Evolutionary conservation across 371 early-diverging fungal genomes (phyloP), one percentile per base, ranked within the genome.

Genomic region (Funneliformis caledonium): DNA sequence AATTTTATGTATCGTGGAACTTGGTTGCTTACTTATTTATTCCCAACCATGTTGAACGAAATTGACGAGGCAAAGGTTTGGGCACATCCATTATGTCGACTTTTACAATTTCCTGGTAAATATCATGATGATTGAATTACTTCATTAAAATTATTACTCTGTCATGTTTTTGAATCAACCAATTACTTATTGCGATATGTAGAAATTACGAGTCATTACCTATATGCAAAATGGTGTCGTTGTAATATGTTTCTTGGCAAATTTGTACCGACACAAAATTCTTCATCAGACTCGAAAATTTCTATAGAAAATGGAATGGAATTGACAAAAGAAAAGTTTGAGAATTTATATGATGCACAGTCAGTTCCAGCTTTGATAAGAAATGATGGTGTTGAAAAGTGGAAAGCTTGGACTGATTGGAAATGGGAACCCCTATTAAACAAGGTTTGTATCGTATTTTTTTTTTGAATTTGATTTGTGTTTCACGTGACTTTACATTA

Each of bases 391-490:
- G 85, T 85, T 16, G 85, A 85, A 59, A 60, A 80, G 0, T 85
- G 85, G 85, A 80, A 83, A 7, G 84, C 85, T 3, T 85, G 85
- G 85, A 56, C 81, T 14, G 79, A 81, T 42, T 85, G 85, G 85
- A 81, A 82, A 6, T 62, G 83, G 61, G 83, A 84, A 12, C 59
- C 81, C 12, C 72, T 85, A 7, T 64, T 43, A 12, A 43, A 69
- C 0, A 69, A 69, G 43, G 65, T 65, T 65, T n/a, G 10, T 11
- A 26, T 65, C 11, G 4, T 62, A 26, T 62, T 31, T 26, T 5
- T 62, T 62, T 22, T 16, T 19, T 52, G 19, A 50, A 3, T 52
- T 52, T 12, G 1, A 52, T 52, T 52, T 52, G 10, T 12, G 26
- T n/a, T n/a, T 10, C 12, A 5, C 14, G 26, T 22, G 19, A 43